Conservation (phyloP, 2,329 filamentous ascomycete genomes). For the Xylaria sp. region DNA sequence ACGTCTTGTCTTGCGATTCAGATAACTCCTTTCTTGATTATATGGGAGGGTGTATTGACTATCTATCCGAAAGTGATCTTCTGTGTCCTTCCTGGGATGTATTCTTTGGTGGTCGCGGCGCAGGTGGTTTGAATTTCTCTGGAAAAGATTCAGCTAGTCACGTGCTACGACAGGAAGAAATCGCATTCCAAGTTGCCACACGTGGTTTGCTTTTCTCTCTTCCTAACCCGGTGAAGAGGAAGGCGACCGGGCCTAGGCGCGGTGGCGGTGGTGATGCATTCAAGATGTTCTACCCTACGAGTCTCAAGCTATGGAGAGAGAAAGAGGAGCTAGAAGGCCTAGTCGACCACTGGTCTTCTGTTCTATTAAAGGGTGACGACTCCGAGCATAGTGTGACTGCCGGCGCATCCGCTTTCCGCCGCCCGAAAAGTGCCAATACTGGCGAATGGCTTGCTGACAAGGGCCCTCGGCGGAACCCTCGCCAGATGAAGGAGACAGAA, state of each 20-base stretch:
- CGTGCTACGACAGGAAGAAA: slow-evolving; percentile 88
- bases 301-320: slow-evolving; percentile 83
- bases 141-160: slow-evolving; percentile 73
- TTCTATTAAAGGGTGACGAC: slow-evolving; percentile 67
- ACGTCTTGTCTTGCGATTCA: slow-evolving; percentile 81
- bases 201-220: slow-evolving; percentile 87
- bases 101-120: slow-evolving; percentile 72
- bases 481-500: slow-evolving; percentile 43
- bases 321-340: slow-evolving; percentile 83
- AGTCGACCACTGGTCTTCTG: slow-evolving; percentile 75
- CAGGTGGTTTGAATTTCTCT: slow-evolving; percentile 57
- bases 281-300: slow-evolving; percentile 93
- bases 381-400: slow-evolving; percentile 55
- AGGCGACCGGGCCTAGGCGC: slow-evolving; percentile 58
- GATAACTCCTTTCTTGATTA: slow-evolving; percentile 76
- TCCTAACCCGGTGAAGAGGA: slow-evolving; percentile 85
- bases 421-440: slow-evolving; percentile 50
- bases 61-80: slow-evolving; percentile 87
- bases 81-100: slow-evolving; percentile 78
- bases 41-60: slow-evolving; percentile 85
- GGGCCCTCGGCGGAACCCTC: slow-evolving; percentile 37
- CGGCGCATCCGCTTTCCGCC: slow-evolving; percentile 62
- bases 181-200: slow-evolving; percentile 90
- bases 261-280: slow-evolving; percentile 69
- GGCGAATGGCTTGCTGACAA: slow-evolving; percentile 28